A percentile compares a stretch with the other conserved stretches of the same genome.
Conservation (phyloP, 257 asterid genomes). For the Cruciata laevipes region DNA sequence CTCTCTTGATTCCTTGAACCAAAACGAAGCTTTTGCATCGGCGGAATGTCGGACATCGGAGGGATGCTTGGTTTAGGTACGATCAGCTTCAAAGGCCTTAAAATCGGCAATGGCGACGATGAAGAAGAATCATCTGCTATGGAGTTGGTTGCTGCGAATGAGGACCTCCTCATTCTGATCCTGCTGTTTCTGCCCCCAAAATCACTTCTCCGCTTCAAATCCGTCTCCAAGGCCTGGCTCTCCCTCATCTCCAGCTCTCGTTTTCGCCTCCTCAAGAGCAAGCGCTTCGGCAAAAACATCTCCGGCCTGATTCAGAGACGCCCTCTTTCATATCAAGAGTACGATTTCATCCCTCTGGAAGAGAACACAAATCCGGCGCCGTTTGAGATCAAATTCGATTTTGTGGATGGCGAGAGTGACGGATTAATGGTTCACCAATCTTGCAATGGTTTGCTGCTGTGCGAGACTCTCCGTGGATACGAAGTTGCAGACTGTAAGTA, state of each 20-base stretch:
- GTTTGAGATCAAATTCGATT: too few species aligned
- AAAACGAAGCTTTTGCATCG: too few species aligned
- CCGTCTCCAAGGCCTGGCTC: not conserved
- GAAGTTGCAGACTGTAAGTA: not conserved
- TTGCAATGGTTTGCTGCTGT: slow-evolving; percentile 32
- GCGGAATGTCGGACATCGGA: too few species aligned
- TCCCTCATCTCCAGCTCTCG: not conserved
- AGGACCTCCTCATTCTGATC: not conserved
- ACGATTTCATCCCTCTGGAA: not conserved
- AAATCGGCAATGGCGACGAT: not conserved
- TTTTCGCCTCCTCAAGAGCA: not conserved
- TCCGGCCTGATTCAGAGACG: not conserved
- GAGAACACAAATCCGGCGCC: too few species aligned
- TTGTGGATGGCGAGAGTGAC: too few species aligned
- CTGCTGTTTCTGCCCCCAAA: not conserved
- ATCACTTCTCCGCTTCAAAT: not conserved
- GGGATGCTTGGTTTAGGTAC: too few species aligned
- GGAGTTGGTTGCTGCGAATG: not conserved
- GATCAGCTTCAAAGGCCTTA: too few species aligned
- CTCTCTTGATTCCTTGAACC: too few species aligned
- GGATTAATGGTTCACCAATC: slow-evolving; percentile 3
- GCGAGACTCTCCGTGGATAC: not conserved
- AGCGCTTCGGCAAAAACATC: not conserved
- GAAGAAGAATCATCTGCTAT: not conserved
- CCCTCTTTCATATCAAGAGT: not conserved